Evolutionary conservation across 306 rosid genomes (phyloP).

Genomic region (Luffa aegyptiaca): DNA sequence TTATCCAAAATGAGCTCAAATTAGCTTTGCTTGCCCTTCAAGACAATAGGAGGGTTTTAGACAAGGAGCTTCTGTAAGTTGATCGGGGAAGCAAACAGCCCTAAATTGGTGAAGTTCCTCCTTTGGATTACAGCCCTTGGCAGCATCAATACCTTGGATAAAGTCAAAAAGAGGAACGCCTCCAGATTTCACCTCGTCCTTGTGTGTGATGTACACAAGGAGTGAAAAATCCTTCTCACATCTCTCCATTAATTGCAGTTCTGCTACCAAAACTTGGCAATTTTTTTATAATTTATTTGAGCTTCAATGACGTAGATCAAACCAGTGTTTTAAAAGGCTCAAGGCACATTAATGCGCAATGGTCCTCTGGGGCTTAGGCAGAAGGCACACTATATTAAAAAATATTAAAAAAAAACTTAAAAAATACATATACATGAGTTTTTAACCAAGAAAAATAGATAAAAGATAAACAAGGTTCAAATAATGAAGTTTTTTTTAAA

Average conservation of each 20-base stretch:
- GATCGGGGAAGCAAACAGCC: neutral
- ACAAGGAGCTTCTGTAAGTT: neutral
- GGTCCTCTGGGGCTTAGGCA: no score
- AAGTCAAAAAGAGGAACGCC: neutral
- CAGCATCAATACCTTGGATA: neutral
- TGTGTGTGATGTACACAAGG: neutral
- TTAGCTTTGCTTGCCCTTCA: no score
- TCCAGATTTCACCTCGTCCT: neutral
- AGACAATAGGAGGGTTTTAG: neutral
- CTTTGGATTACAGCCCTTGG: neutral
- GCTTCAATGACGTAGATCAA: neutral
- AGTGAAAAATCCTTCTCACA: neutral
- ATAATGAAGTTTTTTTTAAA: no score
- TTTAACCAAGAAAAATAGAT: no score
- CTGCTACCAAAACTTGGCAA: neutral
- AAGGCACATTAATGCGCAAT: no score
- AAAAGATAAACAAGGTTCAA: no score
- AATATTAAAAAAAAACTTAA: no score
- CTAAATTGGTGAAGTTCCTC: neutral
- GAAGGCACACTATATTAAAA: no score
- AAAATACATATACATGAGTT: no score
- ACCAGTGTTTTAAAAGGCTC: no score
- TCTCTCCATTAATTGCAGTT: neutral
- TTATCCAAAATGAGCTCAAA: neutral
- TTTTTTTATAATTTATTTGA: neutral